A percentile compares a stretch with the other conserved stretches of the same genome.
Evolutionary conservation across 768 basidiomycete genomes (phyloP).

Genomic region (Amanita polypyramis): DNA sequence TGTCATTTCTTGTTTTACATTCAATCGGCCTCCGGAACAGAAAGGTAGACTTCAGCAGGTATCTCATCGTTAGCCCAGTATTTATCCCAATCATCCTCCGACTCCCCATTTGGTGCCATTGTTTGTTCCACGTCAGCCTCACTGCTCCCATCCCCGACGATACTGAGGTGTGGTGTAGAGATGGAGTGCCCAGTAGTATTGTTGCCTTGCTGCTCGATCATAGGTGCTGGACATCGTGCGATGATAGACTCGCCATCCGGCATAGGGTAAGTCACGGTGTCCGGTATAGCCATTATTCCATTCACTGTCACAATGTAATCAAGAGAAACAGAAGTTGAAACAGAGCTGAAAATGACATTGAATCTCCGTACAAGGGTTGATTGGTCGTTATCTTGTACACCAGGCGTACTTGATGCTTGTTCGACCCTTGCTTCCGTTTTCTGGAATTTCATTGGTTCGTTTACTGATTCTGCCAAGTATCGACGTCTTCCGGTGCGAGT

Average conservation of each 20-base stretch:
- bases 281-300: slow-evolving; percentile 36
- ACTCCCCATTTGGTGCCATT: slow-evolving; percentile 1
- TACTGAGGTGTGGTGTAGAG: neutral
- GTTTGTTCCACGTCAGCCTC: neutral
- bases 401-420: neutral
- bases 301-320: slow-evolving; percentile 65
- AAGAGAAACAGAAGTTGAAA: slow-evolving; percentile 42
- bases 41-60: slow-evolving; percentile 22
- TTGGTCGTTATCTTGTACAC: slow-evolving; percentile 24
- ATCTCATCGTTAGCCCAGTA: slow-evolving; percentile 33
- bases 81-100: slow-evolving; percentile 38
- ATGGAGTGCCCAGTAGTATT: neutral
- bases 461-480: slow-evolving; percentile 31
- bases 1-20: neutral
- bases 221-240: neutral
- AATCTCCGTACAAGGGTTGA: slow-evolving; percentile 56
- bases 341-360: slow-evolving; percentile 69
- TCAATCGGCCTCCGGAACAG: slow-evolving; percentile 14
- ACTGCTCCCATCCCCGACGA: neutral
- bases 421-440: slow-evolving; percentile 4
- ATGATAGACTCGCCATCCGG: neutral
- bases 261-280: slow-evolving; percentile 9
- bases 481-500: slow-evolving; percentile 63
- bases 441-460: slow-evolving; percentile 16
- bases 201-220: neutral